Conservation (phyloP, 177 flowering plant species). For the Telopea speciosissima region DNA sequence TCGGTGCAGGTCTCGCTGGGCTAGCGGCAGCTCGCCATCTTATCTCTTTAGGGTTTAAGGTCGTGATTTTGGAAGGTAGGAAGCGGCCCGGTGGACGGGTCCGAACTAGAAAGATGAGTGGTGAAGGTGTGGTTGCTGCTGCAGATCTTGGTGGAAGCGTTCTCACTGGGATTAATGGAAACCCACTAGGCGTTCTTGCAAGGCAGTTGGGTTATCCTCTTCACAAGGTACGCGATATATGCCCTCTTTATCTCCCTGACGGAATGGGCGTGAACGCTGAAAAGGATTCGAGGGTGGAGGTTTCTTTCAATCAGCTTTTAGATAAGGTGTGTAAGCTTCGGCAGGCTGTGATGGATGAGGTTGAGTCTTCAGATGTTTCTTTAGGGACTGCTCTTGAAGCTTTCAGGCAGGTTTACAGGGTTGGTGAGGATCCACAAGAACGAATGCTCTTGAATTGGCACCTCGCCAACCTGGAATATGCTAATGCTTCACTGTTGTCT, state of each 20-base stretch:
- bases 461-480: slow-evolving; percentile 95
- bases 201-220: slow-evolving; percentile 81
- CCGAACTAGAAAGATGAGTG: slow-evolving; percentile 58
- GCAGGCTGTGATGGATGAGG: slow-evolving; percentile 77
- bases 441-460: slow-evolving; percentile 96
- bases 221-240: slow-evolving; percentile 92
- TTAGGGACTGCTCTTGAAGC: slow-evolving; percentile 86
- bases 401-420: slow-evolving; percentile 56
- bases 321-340: slow-evolving; percentile 95
- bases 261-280: slow-evolving; percentile 69
- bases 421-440: slow-evolving; percentile 69
- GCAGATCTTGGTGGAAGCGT: slow-evolving; percentile 96
- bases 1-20: slow-evolving; percentile 92
- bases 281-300: slow-evolving; percentile 73
- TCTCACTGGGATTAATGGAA: slow-evolving; percentile 93
- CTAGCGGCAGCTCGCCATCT: slow-evolving; percentile 84
- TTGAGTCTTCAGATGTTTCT: slow-evolving; percentile 71
- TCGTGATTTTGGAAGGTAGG: slow-evolving; percentile 81
- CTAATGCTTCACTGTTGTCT: slow-evolving; percentile 78
- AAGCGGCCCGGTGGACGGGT: slow-evolving; percentile 86
- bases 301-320: slow-evolving; percentile 63
- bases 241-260: slow-evolving; percentile 85
- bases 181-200: slow-evolving; percentile 89
- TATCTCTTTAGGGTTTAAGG: slow-evolving; percentile 72
- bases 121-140: slow-evolving; percentile 65